phyloP scores from a whole-genome alignment of 2,329 filamentous ascomycete species.

The Rhynchosporium graminicola region DNA sequence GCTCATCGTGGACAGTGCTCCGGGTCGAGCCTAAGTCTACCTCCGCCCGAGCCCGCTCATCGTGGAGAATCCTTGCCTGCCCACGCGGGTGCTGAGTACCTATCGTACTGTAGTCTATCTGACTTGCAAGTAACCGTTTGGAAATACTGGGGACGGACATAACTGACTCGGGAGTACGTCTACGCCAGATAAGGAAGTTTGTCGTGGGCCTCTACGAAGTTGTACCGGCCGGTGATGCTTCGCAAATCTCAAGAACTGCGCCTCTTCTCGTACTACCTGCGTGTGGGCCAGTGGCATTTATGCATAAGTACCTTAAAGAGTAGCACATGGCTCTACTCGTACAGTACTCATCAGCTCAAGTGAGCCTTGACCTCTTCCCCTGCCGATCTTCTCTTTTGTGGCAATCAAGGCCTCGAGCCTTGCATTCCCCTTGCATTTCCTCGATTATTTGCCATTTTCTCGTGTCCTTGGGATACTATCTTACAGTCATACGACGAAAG shows the following conservation, averaged over 20 bases:
- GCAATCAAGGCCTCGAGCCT: too few relatives aligned
- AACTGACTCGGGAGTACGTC: neutral
- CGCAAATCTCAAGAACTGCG: neutral
- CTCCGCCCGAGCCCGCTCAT: neutral
- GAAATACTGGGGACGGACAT: neutral
- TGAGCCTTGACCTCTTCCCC: neutral
- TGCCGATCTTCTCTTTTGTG: neutral
- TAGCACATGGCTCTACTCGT: too few relatives aligned
- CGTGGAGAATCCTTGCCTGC: conserved; percentile 4
- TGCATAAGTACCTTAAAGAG: too few relatives aligned
- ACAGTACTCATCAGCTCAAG: neutral
- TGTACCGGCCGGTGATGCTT: too few relatives aligned
- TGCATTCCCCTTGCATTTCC: neutral
- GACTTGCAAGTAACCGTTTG: neutral
- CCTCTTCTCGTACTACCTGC: neutral
- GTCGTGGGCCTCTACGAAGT: too few relatives aligned
- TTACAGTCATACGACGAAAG: neutral
- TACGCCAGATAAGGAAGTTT: too few relatives aligned
- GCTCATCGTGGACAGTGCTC: neutral
- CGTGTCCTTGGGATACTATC: neutral
- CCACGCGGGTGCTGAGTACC: too few relatives aligned
- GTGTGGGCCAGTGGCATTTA: neutral
- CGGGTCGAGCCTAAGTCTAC: neutral
- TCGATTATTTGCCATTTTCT: neutral
- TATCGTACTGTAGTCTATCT: neutral